These are phyloP conservation scores for Theileria annulata DNA, from an alignment of 169 alveolate species.

Conservation along the genomic window DNA sequence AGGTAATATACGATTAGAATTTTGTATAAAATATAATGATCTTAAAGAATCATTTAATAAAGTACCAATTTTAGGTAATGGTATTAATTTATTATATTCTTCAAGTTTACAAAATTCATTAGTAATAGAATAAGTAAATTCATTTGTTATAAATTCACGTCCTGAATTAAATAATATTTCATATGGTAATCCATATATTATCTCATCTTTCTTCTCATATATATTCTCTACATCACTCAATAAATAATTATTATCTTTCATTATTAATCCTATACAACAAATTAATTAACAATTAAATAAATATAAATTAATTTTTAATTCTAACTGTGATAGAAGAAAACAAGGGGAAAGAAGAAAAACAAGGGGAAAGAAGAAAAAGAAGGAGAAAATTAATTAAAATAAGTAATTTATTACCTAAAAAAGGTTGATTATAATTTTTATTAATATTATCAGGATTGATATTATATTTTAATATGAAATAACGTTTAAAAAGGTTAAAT, in stretches of 20 bases:
- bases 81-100: constrained; percentile 51
- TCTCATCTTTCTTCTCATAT: neutral
- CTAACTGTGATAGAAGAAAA: constrained; percentile 20
- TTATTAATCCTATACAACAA: neutral
- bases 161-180: neutral
- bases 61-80: constrained; percentile 57
- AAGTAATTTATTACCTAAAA: constrained; percentile 27
- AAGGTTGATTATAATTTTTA: constrained; percentile 41
- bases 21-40: constrained; percentile 26
- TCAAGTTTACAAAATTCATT: constrained; percentile 46
- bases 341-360: neutral
- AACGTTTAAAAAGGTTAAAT: constrained; percentile 43
- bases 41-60: constrained; percentile 40
- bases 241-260: neutral
- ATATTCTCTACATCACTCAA: neutral
- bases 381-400: neutral
- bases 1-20: constrained; percentile 20
- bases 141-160: neutral
- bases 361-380: no score
- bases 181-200: neutral
- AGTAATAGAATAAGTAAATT: neutral
- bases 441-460: constrained; percentile 48
- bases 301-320: constrained; percentile 32
- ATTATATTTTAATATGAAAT: constrained; percentile 51
- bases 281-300: neutral